phyloP scores from a whole-genome alignment of 257 asterid species.

The Cordia subcordata region DNA sequence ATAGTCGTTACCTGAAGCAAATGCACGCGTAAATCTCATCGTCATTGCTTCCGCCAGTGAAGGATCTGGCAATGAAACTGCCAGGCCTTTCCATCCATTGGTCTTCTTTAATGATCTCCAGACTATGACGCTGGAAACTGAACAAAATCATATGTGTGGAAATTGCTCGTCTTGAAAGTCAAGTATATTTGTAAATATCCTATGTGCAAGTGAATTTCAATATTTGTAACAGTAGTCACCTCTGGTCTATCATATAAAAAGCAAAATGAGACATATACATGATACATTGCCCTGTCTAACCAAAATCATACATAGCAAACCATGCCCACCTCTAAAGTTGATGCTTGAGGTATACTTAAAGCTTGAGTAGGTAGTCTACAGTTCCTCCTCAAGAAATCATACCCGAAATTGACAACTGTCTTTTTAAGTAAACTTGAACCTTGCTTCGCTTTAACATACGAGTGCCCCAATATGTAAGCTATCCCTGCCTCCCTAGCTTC shows the following conservation, averaged over 20 bases:
- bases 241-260: background rate
- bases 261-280: background rate
- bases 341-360: conserved; percentile 70
- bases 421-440: conserved; percentile 76
- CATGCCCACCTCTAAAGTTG: conserved; percentile 94
- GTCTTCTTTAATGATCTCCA: no score
- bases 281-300: background rate
- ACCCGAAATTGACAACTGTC: conserved; percentile 66
- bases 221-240: background rate
- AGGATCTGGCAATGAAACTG: no score
- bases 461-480: conserved; percentile 82
- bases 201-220: background rate
- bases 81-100: no score
- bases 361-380: conserved; percentile 64
- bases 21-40: no score
- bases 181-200: no score
- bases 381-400: conserved; percentile 85
- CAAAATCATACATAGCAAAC: conserved; percentile 61
- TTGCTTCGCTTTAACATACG: conserved; percentile 68
- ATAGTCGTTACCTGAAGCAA: no score
- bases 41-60: no score
- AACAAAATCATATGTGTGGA: no score
- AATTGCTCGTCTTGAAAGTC: no score
- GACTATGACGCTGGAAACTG: no score
- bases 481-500: conserved; percentile 90